These are phyloP conservation scores for Plasmodium berghei DNA, from an alignment of 169 alveolate species.

Conservation along the genomic window DNA sequence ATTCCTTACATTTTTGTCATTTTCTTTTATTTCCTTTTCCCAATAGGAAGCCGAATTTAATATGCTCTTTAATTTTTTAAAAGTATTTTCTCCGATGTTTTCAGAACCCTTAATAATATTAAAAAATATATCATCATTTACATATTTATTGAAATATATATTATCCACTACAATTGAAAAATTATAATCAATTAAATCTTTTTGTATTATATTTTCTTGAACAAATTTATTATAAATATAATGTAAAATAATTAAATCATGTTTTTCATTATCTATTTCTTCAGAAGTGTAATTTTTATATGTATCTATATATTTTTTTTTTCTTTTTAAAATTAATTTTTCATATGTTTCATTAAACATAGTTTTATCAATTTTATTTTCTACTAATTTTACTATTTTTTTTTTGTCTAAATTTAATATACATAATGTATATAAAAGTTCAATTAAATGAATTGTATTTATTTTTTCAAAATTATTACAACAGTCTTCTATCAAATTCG, in stretches of 20 bases:
- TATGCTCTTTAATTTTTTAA: conserved; percentile 17
- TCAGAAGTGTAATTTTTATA: conserved; percentile 1
- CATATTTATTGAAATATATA: conserved; percentile 21
- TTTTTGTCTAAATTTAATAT: conserved; percentile 32
- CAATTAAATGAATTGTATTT: conserved; percentile 15
- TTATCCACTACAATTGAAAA: conserved; percentile 18
- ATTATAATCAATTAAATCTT: not conserved
- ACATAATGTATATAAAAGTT: conserved; percentile 48
- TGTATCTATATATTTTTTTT: conserved; percentile 11
- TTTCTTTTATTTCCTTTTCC: not conserved
- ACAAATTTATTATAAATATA: conserved; percentile 40
- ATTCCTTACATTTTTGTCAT: not conserved
- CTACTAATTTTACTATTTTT: conserved; percentile 33
- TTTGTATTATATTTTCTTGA: conserved; percentile 4
- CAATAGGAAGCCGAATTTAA: conserved; percentile 1
- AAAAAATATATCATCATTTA: conserved; percentile 41
- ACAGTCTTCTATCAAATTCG: conserved; percentile 67
- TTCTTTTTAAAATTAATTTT: conserved; percentile 7
- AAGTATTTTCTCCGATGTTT: not conserved
- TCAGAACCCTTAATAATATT: conserved; percentile 18
- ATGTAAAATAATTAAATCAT: conserved; percentile 44
- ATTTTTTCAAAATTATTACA: conserved; percentile 48
- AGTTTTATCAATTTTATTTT: conserved; percentile 5
- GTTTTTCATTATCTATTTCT: conserved; percentile 29
- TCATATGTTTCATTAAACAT: conserved; percentile 24